phyloP scores from a whole-genome alignment of 768 basidiomycete genomes.

The Amanita inopinata region DNA sequence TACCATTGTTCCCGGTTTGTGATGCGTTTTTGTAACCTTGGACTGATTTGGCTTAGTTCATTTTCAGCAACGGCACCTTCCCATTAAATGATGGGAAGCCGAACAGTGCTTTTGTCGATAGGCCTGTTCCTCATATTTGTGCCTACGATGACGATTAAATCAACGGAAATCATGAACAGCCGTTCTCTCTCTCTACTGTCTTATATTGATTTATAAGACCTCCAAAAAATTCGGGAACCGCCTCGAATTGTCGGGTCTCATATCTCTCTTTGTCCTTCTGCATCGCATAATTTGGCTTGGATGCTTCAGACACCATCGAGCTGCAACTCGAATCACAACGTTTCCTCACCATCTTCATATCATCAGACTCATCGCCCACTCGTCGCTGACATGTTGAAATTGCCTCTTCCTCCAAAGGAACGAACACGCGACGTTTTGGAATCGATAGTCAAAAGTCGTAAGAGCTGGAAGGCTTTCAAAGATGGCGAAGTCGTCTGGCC shows the following conservation, averaged over 20 bases:
- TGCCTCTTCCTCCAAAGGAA: conserved; percentile 9
- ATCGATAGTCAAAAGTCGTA: conserved; percentile 57
- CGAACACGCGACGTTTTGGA: conserved; percentile 43
- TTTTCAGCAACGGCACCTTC: background rate
- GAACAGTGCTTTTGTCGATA: background rate
- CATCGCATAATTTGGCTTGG: too few species aligned
- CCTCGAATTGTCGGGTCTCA: background rate
- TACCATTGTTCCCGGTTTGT: too few species aligned
- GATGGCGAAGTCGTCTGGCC: conserved; percentile 77
- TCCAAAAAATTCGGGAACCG: background rate
- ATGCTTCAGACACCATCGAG: too few species aligned
- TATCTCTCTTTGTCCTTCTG: too few species aligned
- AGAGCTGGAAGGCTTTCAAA: conserved; percentile 67
- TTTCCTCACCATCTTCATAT: too few species aligned
- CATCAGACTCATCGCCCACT: too few species aligned
- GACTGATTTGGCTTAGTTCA: conserved; percentile 1
- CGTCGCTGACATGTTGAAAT: conserved; percentile 16
- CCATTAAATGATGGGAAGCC: conserved; percentile 4
- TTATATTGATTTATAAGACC: background rate
- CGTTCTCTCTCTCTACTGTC: background rate
- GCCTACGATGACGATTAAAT: conserved; percentile 7
- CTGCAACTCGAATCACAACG: too few species aligned
- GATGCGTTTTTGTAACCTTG: background rate
- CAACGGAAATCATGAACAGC: conserved; percentile 6
- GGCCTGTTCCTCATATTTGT: conserved; percentile 1